A percentile compares a stretch with the other conserved stretches of the same genome.
Evolutionary conservation across 495 filamentous ascomycete species (phyloP).

Genomic region (Penicillium flavigenum): DNA sequence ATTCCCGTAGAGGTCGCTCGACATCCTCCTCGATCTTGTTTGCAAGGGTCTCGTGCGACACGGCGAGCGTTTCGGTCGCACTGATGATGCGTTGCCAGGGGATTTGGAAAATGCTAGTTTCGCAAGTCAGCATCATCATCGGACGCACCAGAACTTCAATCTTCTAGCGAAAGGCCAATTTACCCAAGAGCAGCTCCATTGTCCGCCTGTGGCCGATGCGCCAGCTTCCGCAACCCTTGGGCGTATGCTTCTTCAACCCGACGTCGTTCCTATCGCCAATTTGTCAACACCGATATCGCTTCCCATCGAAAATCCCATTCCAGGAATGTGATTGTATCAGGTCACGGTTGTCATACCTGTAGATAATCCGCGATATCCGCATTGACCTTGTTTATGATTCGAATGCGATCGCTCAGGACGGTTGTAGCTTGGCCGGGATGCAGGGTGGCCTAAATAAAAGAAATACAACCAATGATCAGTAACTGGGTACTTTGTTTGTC

Average conservation of each 20-base stretch:
- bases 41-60: slow-evolving; percentile 80
- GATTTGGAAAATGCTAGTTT: slow-evolving; percentile 75
- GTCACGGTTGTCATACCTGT: slow-evolving; percentile 60
- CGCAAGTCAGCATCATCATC: slow-evolving; percentile 5
- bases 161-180: slow-evolving; percentile 23
- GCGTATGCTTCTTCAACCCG: slow-evolving; percentile 91
- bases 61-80: slow-evolving; percentile 74
- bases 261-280: slow-evolving; percentile 72
- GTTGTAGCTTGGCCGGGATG: slow-evolving; percentile 82
- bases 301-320: slow-evolving; percentile 1
- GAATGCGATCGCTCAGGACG: slow-evolving; percentile 83
- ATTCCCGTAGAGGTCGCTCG: slow-evolving; percentile 78
- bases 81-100: slow-evolving; percentile 91
- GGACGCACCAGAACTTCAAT: neutral
- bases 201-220: slow-evolving; percentile 65
- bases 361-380: slow-evolving; percentile 94
- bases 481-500: neutral
- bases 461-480: slow-evolving; percentile 19
- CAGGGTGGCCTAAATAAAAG: slow-evolving; percentile 64
- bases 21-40: slow-evolving; percentile 88
- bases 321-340: slow-evolving; percentile 11
- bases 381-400: slow-evolving; percentile 83
- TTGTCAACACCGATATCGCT: slow-evolving; percentile 13
- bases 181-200: slow-evolving; percentile 83
- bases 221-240: slow-evolving; percentile 76